Evolutionary conservation across 2,329 filamentous ascomycete species (phyloP).

Genomic region (Remersonia thermophila): DNA sequence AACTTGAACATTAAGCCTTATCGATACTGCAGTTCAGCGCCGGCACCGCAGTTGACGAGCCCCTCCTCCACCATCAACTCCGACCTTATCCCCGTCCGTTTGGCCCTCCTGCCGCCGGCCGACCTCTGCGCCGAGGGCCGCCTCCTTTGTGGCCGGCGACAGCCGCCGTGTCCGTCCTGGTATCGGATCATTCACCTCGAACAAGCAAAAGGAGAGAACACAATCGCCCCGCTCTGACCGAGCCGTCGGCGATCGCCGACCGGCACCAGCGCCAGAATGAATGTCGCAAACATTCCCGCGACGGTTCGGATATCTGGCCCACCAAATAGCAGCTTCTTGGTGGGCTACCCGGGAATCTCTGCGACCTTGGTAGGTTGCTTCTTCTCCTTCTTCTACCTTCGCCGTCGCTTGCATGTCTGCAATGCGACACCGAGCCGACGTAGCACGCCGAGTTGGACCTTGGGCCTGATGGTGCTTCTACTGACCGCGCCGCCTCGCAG

Average conservation of each 20-base stretch:
- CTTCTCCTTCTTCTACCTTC: slow-evolving; percentile 3
- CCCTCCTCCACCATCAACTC: slow-evolving; percentile 9
- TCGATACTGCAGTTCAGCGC: slow-evolving; percentile 10
- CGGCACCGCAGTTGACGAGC: slow-evolving; percentile 8
- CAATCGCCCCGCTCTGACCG: slow-evolving; percentile 1
- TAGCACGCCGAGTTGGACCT: too few species aligned
- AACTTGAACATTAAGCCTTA: slow-evolving; percentile 6
- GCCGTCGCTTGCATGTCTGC: neutral
- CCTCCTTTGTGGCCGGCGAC: slow-evolving; percentile 16
- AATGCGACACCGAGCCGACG: too few species aligned
- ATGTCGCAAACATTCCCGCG: slow-evolving; percentile 17
- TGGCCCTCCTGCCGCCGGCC: slow-evolving; percentile 17
- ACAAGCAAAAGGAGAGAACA: neutral
- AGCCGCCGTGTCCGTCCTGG: slow-evolving; percentile 8
- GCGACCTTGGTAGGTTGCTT: slow-evolving; percentile 71
- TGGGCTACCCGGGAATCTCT: slow-evolving; percentile 95
- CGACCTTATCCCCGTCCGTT: neutral
- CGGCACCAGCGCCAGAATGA: slow-evolving; percentile 13
- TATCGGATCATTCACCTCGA: neutral
- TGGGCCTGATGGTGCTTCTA: neutral
- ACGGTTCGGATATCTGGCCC: slow-evolving; percentile 91
- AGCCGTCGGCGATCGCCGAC: slow-evolving; percentile 6
- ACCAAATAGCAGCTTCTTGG: slow-evolving; percentile 91
- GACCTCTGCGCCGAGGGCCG: slow-evolving; percentile 12
- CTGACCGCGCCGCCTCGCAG: slow-evolving; percentile 30